Conservation (phyloP, 306 rosid genomes). For the Nissolia schottii region DNA sequence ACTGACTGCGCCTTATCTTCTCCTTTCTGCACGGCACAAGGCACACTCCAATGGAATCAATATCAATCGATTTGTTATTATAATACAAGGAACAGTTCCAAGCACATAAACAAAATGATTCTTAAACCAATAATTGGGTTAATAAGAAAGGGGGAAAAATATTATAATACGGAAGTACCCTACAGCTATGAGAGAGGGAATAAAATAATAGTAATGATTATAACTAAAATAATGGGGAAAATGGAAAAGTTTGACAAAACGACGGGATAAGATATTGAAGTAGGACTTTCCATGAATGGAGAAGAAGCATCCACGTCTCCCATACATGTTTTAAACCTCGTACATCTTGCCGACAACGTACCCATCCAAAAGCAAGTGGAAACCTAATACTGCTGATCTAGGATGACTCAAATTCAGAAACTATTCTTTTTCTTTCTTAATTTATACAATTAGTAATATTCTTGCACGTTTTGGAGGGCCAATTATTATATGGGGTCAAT, state of each 20-base stretch:
- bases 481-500: too few species aligned
- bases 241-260: constrained; percentile 30
- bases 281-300: constrained; percentile 50
- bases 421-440: background rate
- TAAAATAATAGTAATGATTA: constrained; percentile 29
- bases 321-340: constrained; percentile 62
- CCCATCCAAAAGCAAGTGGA: constrained; percentile 18
- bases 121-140: constrained; percentile 38
- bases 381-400: constrained; percentile 7
- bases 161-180: constrained; percentile 17
- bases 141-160: background rate
- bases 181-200: constrained; percentile 13
- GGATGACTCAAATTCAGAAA: background rate
- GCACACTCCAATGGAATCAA: constrained; percentile 18
- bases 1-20: constrained; percentile 27
- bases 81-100: background rate
- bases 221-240: constrained; percentile 7
- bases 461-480: background rate
- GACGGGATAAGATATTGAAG: constrained; percentile 17
- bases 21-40: constrained; percentile 16
- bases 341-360: constrained; percentile 55
- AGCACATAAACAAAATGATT: constrained; percentile 33
- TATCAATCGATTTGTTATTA: background rate
- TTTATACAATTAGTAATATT: background rate
- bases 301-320: constrained; percentile 73